Evolutionary conservation across 495 filamentous ascomycete species (phyloP).

Genomic region (Bathelium albidoporum): DNA sequence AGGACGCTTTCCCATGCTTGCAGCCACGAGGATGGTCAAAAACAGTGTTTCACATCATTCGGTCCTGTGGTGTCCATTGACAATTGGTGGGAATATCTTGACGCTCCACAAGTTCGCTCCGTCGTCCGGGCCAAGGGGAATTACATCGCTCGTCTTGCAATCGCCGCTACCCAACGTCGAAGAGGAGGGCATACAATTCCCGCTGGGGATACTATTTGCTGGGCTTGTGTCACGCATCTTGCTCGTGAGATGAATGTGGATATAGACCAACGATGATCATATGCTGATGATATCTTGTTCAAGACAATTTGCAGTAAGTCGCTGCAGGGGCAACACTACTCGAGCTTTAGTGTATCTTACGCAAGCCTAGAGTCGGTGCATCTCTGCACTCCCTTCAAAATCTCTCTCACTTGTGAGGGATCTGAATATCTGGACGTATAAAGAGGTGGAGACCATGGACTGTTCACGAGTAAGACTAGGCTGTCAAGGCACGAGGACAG

Average conservation of each 20-base stretch:
- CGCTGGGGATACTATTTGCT: background rate
- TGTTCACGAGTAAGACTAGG: too few species aligned
- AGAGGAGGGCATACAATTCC: background rate
- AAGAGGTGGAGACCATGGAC: too few species aligned
- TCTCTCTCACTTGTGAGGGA: too few species aligned
- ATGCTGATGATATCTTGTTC: background rate
- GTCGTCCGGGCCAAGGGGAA: conserved; percentile 19
- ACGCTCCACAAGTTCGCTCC: conserved; percentile 5
- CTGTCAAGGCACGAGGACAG: too few species aligned
- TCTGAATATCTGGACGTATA: too few species aligned
- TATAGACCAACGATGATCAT: background rate
- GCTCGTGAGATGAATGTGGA: background rate
- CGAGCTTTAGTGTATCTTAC: too few species aligned
- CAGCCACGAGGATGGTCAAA: background rate
- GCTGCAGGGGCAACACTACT: too few species aligned
- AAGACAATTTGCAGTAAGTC: too few species aligned
- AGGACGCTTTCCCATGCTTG: background rate
- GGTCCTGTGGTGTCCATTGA: conserved; percentile 17
- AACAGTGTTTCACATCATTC: background rate
- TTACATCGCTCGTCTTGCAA: conserved; percentile 23
- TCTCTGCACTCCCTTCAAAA: too few species aligned
- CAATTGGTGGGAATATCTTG: conserved; percentile 21
- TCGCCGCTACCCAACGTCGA: conserved; percentile 5
- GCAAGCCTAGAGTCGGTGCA: too few species aligned
- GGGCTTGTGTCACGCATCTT: background rate